Evolutionary conservation across 495 filamentous ascomycete species (phyloP).

Genomic region (Penicillium parvum): DNA sequence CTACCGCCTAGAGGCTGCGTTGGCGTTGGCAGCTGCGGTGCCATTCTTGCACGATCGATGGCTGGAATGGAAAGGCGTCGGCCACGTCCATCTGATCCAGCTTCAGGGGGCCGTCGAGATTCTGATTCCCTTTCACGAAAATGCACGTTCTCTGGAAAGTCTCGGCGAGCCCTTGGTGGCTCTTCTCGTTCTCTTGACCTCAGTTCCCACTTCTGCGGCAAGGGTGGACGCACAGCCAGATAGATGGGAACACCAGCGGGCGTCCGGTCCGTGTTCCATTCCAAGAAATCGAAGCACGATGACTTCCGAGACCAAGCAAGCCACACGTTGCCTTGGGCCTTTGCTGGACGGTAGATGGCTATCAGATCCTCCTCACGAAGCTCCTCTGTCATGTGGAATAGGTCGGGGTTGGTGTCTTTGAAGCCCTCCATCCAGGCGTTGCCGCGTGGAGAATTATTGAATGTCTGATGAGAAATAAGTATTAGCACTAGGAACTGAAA

Average conservation of each 20-base stretch:
- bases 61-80: no score
- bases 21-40: no score
- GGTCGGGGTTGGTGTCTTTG: constrained; percentile 24
- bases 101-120: no score
- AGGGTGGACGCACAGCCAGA: constrained; percentile 15
- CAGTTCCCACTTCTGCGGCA: constrained; percentile 4
- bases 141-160: not conserved
- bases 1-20: no score
- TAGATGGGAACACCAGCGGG: constrained; percentile 16
- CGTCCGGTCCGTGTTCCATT: not conserved
- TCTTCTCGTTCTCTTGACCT: not conserved
- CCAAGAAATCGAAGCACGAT: constrained; percentile 19
- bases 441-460: not conserved
- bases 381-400: constrained; percentile 25
- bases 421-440: constrained; percentile 38
- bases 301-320: constrained; percentile 29
- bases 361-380: constrained; percentile 23
- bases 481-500: no score
- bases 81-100: no score
- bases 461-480: not conserved
- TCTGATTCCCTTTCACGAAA: not conserved
- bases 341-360: constrained; percentile 22
- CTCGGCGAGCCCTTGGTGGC: not conserved
- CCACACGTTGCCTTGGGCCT: constrained; percentile 10
- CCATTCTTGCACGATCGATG: no score